phyloP scores from a whole-genome alignment of 805 yeast genomes.

The Metschnikowia arizonensis region DNA sequence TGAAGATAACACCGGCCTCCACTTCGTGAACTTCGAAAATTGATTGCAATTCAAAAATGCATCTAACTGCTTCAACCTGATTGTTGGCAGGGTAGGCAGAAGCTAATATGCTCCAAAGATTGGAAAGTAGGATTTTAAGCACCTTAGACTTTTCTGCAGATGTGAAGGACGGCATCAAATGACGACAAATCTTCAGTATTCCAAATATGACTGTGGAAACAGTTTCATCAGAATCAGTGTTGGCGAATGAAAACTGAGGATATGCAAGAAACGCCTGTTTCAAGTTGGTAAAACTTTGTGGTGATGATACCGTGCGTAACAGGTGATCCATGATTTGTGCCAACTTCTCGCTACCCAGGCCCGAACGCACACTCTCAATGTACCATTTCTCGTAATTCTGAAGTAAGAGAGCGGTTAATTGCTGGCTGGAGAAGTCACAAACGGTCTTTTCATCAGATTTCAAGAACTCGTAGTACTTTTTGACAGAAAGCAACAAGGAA shows the following conservation, averaged over 20 bases:
- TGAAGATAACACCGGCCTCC: conserved; percentile 67
- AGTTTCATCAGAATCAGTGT: background rate
- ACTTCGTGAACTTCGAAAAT: conserved; percentile 50
- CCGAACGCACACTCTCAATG: conserved; percentile 16
- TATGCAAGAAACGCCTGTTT: conserved; percentile 15
- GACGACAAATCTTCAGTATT: conserved; percentile 36
- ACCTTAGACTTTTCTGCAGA: conserved; percentile 33
- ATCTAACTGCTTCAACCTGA: conserved; percentile 69
- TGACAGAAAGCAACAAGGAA: background rate
- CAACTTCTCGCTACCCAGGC: conserved; percentile 16
- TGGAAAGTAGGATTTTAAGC: conserved; percentile 38
- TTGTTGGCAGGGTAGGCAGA: conserved; percentile 45
- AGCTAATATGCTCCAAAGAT: conserved; percentile 54
- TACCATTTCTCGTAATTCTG: conserved; percentile 18
- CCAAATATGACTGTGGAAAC: conserved; percentile 18
- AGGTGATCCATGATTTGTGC: conserved; percentile 11
- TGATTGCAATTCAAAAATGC: conserved; percentile 59
- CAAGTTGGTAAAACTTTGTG: conserved; percentile 15
- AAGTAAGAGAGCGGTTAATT: conserved; percentile 19
- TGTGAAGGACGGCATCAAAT: conserved; percentile 28
- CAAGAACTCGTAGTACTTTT: background rate
- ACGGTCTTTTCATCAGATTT: background rate
- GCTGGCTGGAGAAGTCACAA: background rate
- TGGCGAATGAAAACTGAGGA: conserved; percentile 5
- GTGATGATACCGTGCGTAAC: background rate